Conservation (phyloP, 2,329 filamentous ascomycete species). For the Colletotrichum sp. region DNA sequence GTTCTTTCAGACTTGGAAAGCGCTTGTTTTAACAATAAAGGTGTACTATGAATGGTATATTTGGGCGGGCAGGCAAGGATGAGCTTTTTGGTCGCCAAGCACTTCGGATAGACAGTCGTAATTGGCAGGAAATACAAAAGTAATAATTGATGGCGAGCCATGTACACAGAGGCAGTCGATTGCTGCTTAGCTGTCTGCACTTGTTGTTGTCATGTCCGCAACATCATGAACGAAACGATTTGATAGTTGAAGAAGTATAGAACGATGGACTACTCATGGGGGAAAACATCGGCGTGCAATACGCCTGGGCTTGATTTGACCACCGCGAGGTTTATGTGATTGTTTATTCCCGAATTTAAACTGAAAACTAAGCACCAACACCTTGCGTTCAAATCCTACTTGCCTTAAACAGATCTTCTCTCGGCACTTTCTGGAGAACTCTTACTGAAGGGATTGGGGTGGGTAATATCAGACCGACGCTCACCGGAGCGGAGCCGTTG, state of each 20-base stretch:
- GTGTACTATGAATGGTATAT: neutral
- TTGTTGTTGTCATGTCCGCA: neutral
- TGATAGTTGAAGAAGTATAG: neutral
- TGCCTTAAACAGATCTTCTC: neutral
- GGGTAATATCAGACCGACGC: neutral
- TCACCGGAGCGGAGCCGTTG: neutral
- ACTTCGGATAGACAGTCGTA: neutral
- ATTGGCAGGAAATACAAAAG: neutral
- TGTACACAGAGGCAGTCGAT: neutral
- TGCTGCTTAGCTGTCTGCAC: neutral
- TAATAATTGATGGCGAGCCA: neutral
- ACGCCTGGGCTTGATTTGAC: too few species aligned
- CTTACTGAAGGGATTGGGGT: neutral
- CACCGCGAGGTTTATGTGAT: too few species aligned
- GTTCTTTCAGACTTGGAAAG: neutral
- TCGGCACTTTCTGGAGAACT: too few species aligned
- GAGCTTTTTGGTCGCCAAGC: neutral
- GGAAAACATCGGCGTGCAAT: neutral
- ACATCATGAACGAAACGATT: neutral
- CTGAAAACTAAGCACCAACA: neutral
- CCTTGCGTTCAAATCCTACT: neutral
- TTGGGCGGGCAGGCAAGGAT: neutral
- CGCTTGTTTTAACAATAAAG: neutral
- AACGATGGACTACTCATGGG: neutral
- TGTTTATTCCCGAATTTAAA: too few species aligned